phyloP scores from a whole-genome alignment of 495 filamentous ascomycete genomes.

The Copromyces sp. region DNA sequence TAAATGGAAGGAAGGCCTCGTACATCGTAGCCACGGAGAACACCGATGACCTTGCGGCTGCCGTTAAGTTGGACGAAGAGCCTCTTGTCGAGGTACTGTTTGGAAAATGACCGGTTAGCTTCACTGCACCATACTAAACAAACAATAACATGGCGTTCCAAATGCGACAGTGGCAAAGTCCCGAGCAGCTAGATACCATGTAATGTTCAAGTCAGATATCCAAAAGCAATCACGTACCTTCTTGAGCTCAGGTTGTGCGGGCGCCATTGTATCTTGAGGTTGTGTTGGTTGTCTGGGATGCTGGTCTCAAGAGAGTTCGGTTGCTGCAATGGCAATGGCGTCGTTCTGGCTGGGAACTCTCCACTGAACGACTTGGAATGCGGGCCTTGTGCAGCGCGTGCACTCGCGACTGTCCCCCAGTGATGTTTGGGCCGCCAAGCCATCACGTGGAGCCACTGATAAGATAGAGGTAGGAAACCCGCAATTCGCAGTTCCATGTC shows the following conservation, averaged over 20 bases:
- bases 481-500: slow-evolving; percentile 17
- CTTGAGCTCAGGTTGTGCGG: slow-evolving; percentile 97
- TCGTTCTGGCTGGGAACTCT: not conserved
- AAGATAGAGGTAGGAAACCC: slow-evolving; percentile 2
- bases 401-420: not conserved
- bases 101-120: slow-evolving; percentile 3
- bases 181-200: not conserved
- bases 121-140: not conserved
- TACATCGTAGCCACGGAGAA: slow-evolving; percentile 94
- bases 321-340: slow-evolving; percentile 2
- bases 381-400: not conserved
- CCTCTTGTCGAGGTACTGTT: slow-evolving; percentile 96
- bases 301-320: not conserved
- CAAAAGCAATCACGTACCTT: slow-evolving; percentile 49
- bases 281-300: slow-evolving; percentile 3
- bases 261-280: slow-evolving; percentile 64
- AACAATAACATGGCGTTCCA: not conserved
- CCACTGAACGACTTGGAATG: slow-evolving; percentile 1
- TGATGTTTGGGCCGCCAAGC: slow-evolving; percentile 3
- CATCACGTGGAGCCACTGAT: slow-evolving; percentile 8
- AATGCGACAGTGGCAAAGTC: not conserved
- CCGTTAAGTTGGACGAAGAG: slow-evolving; percentile 97
- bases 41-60: slow-evolving; percentile 90
- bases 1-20: slow-evolving; percentile 10
- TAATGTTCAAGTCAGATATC: not conserved